Evolutionary conservation across 164 flowering plant species (phyloP).

Genomic region (Chimonanthus salicifolius): DNA sequence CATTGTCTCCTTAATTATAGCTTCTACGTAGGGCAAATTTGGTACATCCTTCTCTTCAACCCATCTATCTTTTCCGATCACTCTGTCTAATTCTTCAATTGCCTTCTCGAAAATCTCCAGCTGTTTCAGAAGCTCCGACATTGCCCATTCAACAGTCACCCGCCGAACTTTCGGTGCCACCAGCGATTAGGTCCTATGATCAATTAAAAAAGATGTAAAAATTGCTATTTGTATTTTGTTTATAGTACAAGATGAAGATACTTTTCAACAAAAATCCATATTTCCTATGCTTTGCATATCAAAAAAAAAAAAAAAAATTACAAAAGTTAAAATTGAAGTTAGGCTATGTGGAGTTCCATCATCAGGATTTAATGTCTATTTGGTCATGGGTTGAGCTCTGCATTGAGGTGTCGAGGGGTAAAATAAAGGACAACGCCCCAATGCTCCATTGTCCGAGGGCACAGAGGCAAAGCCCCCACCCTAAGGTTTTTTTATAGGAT

Average conservation of each 20-base stretch:
- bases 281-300: no score
- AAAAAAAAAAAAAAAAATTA: no score
- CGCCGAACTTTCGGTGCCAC: slow-evolving; percentile 71
- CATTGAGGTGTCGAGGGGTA: no score
- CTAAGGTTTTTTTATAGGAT: no score
- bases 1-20: slow-evolving; percentile 71
- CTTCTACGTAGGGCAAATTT: slow-evolving; percentile 48
- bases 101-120: slow-evolving; percentile 52
- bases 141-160: slow-evolving; percentile 80
- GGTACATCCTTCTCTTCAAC: slow-evolving; percentile 64
- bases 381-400: no score
- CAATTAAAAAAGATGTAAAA: neutral
- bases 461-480: no score
- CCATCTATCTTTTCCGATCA: slow-evolving; percentile 59
- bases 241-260: no score
- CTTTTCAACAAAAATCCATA: neutral
- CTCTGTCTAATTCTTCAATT: slow-evolving; percentile 64
- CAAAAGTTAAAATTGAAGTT: no score
- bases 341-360: neutral
- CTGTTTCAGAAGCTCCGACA: slow-evolving; percentile 49
- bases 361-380: no score
- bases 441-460: no score
- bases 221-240: neutral
- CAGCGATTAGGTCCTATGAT: slow-evolving; percentile 59
- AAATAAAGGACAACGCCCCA: no score